phyloP scores from a whole-genome alignment of 2,329 filamentous ascomycete genomes.

The Sordariomycetes sp. region DNA sequence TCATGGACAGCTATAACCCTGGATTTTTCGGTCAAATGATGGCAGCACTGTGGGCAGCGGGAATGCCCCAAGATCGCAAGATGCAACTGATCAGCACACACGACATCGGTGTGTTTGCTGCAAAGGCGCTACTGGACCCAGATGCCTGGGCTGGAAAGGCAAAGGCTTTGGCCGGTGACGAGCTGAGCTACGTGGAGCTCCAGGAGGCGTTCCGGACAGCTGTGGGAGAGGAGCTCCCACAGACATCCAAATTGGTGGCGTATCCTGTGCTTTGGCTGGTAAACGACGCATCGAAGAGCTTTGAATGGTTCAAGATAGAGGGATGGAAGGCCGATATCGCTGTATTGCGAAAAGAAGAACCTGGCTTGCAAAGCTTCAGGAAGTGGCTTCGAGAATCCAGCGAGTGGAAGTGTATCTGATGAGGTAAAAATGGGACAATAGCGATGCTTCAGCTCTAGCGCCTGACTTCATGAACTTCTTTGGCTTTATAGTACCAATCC shows the following conservation, averaged over 20 bases:
- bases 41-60: constrained; percentile 14
- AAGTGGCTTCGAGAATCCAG: constrained; percentile 12
- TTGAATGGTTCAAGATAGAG: constrained; percentile 8
- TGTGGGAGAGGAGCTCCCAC: not conserved
- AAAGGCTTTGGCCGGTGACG: constrained; percentile 8
- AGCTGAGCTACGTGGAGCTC: constrained; percentile 7
- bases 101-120: constrained; percentile 15
- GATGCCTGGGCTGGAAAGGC: constrained; percentile 8
- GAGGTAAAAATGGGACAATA: too few species aligned
- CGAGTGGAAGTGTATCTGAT: too few species aligned
- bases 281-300: constrained; percentile 8
- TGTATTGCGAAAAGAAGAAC: constrained; percentile 5
- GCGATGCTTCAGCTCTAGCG: too few species aligned
- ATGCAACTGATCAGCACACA: constrained; percentile 15
- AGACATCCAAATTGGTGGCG: constrained; percentile 7
- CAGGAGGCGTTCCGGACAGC: not conserved
- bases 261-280: constrained; percentile 9
- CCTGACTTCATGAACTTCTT: too few species aligned
- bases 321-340: constrained; percentile 6
- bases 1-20: constrained; percentile 17
- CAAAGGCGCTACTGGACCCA: constrained; percentile 7
- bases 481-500: too few species aligned
- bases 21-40: constrained; percentile 15
- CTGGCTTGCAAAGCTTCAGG: constrained; percentile 8
- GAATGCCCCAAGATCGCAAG: constrained; percentile 10